Evolutionary conservation across 148 eudicot genomes (phyloP), one percentile per base, ranked within the genome.

Genomic region (Silene latifolia): DNA sequence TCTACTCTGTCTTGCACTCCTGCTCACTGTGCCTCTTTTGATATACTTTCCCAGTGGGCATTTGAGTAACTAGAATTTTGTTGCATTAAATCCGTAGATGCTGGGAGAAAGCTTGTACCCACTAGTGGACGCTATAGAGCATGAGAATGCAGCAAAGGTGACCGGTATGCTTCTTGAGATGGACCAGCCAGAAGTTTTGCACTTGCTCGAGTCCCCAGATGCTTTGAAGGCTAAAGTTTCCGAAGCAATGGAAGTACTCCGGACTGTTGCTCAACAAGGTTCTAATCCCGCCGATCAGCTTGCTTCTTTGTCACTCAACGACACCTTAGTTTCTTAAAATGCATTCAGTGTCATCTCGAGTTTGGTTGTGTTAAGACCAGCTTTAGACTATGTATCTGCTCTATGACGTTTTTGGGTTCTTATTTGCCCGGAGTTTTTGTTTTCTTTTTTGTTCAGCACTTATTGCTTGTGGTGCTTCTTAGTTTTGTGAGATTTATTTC

Each of bases 181-280:
- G 66, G 66, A 62, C 66, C 66, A 62, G 39, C 32, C 66, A 13
- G 66, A 62, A 27, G 66, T 62, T 62, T 15, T 62, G 35, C 66
- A 62, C 66, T 25, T 62, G 35, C 66, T 62, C 18, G 66, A 62
- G 66, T 62, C 98, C 59, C 96, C 98, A 0, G 98, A 93, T 39
- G 98, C 96, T 8, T 77, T 93, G 81, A 93, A 89, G 81, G 86
- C 97, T 0, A 91, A 93, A 76, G 97, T 93, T 65, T 81, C 89
- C 0, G 97, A 93, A 81, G 97, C 98, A 6, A 89, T 93, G 89
- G 97, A 93, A 25, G 97, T 93, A 17, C 78, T 91, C 80, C 85
- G 90, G 80, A 93, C 81, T 69, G 98, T 93, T 69, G 88, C 85
- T 73, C 87, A 88, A 81, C 89, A 86, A 63, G 81, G 82, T 19